Conservation (phyloP, 2,329 filamentous ascomycete species). For the Pyrenophora teres region DNA sequence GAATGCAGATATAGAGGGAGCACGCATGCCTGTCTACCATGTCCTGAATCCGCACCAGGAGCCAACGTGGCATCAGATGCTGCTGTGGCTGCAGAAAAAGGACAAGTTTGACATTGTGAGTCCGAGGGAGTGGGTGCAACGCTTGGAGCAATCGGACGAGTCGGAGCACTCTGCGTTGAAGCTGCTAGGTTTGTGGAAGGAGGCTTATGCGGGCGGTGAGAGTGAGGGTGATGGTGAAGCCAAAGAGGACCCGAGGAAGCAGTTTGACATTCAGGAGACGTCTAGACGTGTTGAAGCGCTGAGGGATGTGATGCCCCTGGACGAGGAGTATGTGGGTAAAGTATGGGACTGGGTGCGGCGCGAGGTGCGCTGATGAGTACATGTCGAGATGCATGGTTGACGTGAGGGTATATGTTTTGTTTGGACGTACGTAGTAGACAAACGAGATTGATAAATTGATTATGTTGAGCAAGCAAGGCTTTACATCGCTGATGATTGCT, state of each 20-base stretch:
- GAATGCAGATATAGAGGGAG: conserved; percentile 9
- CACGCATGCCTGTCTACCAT: conserved; percentile 51
- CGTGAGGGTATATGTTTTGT: too few relatives aligned
- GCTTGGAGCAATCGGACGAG: conserved; percentile 44
- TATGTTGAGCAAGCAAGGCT: too few relatives aligned
- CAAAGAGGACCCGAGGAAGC: conserved; percentile 7
- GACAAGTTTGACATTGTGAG: conserved; percentile 50
- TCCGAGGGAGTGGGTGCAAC: conserved; percentile 50
- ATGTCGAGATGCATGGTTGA: too few relatives aligned
- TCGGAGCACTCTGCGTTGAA: conserved; percentile 55
- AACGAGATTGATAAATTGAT: too few relatives aligned
- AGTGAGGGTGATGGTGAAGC: not conserved
- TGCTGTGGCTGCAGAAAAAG: conserved; percentile 51
- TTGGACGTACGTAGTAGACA: too few relatives aligned
- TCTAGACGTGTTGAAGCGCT: conserved; percentile 43
- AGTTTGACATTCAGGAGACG: conserved; percentile 46
- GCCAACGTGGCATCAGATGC: conserved; percentile 54
- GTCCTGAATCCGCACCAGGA: conserved; percentile 54
- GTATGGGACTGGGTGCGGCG: conserved; percentile 50
- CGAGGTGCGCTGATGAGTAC: conserved; percentile 18
- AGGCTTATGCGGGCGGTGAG: conserved; percentile 39
- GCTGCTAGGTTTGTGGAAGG: conserved; percentile 58
- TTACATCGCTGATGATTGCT: too few relatives aligned
- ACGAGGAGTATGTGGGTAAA: conserved; percentile 51
- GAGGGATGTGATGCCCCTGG: conserved; percentile 46